phyloP scores from a whole-genome alignment of 2,329 filamentous ascomycete species.

The Arthrobotrys musiformis region DNA sequence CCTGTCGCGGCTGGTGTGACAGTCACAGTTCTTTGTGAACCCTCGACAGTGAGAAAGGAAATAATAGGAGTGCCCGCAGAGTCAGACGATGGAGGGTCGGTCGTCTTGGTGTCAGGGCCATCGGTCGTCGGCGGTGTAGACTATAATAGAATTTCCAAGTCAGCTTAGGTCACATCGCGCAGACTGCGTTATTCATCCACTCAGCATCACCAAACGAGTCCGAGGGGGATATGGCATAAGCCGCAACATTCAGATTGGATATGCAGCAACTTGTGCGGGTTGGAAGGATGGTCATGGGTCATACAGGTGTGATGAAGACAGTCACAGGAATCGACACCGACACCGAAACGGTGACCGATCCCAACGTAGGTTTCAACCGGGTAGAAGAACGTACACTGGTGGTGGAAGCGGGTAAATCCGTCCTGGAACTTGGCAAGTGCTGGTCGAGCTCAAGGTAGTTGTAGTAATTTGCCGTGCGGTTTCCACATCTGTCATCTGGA shows the following conservation, averaged over 20 bases:
- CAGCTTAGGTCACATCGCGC: neutral
- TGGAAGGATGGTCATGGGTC: slow-evolving; percentile 41
- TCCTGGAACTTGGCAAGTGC: slow-evolving; percentile 47
- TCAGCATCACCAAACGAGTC: slow-evolving; percentile 17
- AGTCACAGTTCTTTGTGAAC: slow-evolving; percentile 31
- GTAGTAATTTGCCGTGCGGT: slow-evolving; percentile 67
- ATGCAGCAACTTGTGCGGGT: neutral
- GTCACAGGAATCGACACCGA: slow-evolving; percentile 51
- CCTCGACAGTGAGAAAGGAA: slow-evolving; percentile 33
- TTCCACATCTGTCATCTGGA: slow-evolving; percentile 74
- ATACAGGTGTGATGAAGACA: slow-evolving; percentile 53
- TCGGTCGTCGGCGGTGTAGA: neutral
- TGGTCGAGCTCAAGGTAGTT: slow-evolving; percentile 69
- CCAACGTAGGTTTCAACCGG: slow-evolving; percentile 31
- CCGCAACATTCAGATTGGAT: slow-evolving; percentile 7
- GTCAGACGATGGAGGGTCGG: neutral
- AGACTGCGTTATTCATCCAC: slow-evolving; percentile 33
- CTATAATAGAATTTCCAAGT: slow-evolving; percentile 6
- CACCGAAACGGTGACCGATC: slow-evolving; percentile 42
- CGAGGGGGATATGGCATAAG: slow-evolving; percentile 10
- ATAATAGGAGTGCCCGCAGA: slow-evolving; percentile 15
- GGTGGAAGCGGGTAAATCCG: slow-evolving; percentile 44
- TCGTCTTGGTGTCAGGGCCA: neutral
- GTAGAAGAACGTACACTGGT: slow-evolving; percentile 53
- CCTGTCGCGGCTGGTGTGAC: slow-evolving; percentile 32